These are phyloP conservation scores for Trichoderma harzianum DNA, from an alignment of 2,329 filamentous ascomycete genomes.

Conservation along the genomic window DNA sequence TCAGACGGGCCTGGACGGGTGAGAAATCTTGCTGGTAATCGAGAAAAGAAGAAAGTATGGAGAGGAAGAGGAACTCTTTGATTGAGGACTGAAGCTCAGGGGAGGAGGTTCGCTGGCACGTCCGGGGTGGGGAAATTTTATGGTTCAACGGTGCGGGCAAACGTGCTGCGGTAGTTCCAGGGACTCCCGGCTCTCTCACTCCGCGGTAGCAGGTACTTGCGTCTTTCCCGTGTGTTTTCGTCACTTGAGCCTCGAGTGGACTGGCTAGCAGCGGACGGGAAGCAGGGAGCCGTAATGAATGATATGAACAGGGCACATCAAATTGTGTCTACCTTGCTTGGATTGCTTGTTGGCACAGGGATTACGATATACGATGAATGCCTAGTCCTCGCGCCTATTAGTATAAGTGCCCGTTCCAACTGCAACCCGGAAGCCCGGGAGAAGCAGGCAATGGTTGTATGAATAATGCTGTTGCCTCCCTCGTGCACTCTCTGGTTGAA, in stretches of 20 bases:
- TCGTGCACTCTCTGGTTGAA: neutral
- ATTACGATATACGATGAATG: neutral
- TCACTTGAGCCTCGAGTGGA: neutral
- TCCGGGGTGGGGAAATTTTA: constrained; percentile 13
- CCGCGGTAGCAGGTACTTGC: neutral
- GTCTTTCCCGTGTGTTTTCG: neutral
- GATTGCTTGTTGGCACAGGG: neutral
- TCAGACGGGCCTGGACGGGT: neutral
- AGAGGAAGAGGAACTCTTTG: neutral
- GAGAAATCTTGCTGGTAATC: neutral
- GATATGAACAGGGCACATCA: neutral
- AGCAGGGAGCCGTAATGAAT: neutral
- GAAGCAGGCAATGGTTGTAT: neutral
- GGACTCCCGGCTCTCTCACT: constrained; percentile 3
- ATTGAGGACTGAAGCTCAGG: neutral
- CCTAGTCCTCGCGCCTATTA: neutral
- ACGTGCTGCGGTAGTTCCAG: constrained; percentile 1
- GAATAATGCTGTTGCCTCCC: neutral
- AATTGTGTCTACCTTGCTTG: neutral
- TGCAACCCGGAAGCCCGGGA: neutral
- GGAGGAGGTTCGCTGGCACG: constrained; percentile 9
- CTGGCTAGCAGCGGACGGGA: neutral
- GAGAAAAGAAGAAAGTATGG: neutral
- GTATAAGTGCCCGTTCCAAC: neutral
- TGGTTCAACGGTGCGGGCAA: constrained; percentile 3